phyloP scores from a whole-genome alignment of 2,329 filamentous ascomycete species.

The Nemania sp. region DNA sequence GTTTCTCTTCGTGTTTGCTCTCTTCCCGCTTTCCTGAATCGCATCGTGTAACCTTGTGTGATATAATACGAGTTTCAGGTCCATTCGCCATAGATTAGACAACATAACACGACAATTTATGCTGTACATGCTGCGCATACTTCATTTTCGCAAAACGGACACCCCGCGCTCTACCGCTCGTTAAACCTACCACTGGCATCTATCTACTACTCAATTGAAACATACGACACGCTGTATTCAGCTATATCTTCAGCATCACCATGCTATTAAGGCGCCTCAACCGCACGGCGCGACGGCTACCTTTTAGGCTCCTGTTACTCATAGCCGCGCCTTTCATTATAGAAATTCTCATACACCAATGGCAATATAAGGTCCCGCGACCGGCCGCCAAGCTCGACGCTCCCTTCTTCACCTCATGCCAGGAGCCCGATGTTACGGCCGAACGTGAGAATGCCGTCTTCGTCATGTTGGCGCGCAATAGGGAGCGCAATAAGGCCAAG shows the following conservation, averaged over 20 bases:
- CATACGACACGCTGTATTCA: slow-evolving; percentile 5
- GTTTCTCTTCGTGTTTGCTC: background rate
- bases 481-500: slow-evolving; percentile 56
- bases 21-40: background rate
- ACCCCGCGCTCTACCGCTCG: background rate
- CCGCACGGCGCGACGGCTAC: slow-evolving; percentile 50
- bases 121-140: background rate
- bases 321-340: slow-evolving; percentile 49
- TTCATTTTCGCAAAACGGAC: background rate
- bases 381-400: slow-evolving; percentile 55
- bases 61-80: background rate
- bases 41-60: background rate
- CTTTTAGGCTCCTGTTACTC: slow-evolving; percentile 49
- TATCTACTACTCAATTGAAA: slow-evolving; percentile 6
- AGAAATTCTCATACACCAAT: slow-evolving; percentile 53
- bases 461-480: slow-evolving; percentile 61
- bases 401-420: slow-evolving; percentile 56
- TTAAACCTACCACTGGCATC: background rate
- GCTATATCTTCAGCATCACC: slow-evolving; percentile 33
- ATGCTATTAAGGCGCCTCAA: slow-evolving; percentile 50
- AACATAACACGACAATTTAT: no score
- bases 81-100: background rate
- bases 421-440: slow-evolving; percentile 53
- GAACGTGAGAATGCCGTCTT: slow-evolving; percentile 59
- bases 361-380: slow-evolving; percentile 51